Evolutionary conservation across 495 filamentous ascomycete genomes (phyloP), one percentile per base, ranked within the genome.

Genomic region (Cercophora scortea): DNA sequence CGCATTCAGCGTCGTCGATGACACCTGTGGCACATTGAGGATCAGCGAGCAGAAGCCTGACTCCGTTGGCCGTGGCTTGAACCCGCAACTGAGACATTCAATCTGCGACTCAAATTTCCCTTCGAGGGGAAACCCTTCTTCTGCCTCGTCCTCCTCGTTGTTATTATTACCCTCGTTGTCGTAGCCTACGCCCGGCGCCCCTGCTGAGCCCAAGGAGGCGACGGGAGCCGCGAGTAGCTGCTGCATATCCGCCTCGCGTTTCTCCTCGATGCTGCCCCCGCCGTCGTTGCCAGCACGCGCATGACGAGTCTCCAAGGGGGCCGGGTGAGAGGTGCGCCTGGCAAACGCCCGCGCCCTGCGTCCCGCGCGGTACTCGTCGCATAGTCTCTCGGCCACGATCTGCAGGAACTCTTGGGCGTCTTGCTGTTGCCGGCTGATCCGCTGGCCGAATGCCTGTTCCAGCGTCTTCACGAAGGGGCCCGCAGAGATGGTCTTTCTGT

Each of bases 331-430:
- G 5, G 25, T 5, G 18, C 55, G 59, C 34, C 47, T 63, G 3
- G 73, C 71, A 33, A 71, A 61, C 56, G 72, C 70, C 49, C 90
- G 74, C 11, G 88, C 90, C 57, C 84, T 77, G 36, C 77, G 75
- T 35, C 89, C 90, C 10, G 89, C 89, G 65, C 95, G 85, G 60
- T 96, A 92, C 67, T 99, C 93, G 60, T 97, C 91, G 42, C 85
- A 88, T 35, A 99, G 75, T 42, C 91, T 79, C 69, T 99, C 94
- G 5, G 89, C 84, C 16, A 99, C 85, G 45, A 97, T 81, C 68
- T 99, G 93, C 49, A 99, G 61, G 52, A 99, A 94, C 65, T 99
- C 93, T 62, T 99, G 93, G n/a, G 93, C 93, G 71, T 99, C 93
- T 68, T 99, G 94, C 65, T 99, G 94, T 53, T 89, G 85, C 44